Evolutionary conservation across 1,284 basidiomycete genomes (phyloP).

Genomic region (Ganoderma lingzhi): DNA sequence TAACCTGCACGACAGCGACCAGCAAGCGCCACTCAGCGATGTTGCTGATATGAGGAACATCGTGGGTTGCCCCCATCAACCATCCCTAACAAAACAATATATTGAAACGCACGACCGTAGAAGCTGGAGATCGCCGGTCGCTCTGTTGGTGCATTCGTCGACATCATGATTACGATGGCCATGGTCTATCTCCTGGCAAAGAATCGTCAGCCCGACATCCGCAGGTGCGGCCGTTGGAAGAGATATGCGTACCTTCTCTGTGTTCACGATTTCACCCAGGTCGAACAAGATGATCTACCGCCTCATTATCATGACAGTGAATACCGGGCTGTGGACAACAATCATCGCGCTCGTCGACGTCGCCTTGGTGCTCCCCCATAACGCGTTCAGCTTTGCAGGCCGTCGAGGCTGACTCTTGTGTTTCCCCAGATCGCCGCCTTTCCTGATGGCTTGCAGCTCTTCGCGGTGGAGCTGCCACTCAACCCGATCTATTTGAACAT

Average conservation of each 20-base stretch:
- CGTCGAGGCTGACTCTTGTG: slow-evolving; percentile 43
- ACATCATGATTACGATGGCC: slow-evolving; percentile 3
- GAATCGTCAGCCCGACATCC: slow-evolving; percentile 1
- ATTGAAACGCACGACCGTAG: not conserved
- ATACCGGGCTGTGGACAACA: slow-evolving; percentile 6
- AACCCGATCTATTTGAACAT: slow-evolving; percentile 17
- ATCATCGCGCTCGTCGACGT: slow-evolving; percentile 5
- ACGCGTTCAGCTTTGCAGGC: not conserved
- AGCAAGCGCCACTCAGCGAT: not conserved
- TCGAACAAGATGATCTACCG: slow-evolving; percentile 7
- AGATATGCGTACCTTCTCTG: not conserved
- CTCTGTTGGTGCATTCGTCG: slow-evolving; percentile 5
- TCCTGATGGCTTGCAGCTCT: slow-evolving; percentile 7
- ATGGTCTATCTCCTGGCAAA: slow-evolving; percentile 5
- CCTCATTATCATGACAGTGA: slow-evolving; percentile 9
- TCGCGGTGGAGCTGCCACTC: slow-evolving; percentile 14
- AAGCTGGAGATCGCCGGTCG: not conserved
- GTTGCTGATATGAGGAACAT: not conserved
- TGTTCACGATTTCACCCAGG: not conserved
- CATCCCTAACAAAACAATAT: too few species aligned
- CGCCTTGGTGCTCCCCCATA: not conserved
- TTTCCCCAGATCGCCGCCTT: slow-evolving; percentile 6
- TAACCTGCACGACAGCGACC: not conserved
- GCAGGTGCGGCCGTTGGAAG: not conserved
- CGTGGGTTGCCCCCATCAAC: not conserved